Base-by-base conservation (phyloP, 441 rosid species). In the Populus hybrid region DNA sequence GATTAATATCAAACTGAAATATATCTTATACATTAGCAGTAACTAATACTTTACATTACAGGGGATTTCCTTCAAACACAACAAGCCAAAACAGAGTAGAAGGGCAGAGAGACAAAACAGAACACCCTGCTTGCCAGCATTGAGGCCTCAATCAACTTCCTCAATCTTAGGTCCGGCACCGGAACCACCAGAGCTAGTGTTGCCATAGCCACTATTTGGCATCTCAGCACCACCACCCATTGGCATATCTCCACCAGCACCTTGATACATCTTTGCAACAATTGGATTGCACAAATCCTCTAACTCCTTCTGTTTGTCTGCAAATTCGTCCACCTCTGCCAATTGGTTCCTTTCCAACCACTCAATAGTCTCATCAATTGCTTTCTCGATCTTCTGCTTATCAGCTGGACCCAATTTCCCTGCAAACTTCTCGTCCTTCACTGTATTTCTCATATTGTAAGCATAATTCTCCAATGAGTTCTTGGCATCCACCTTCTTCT, bases 141-240 rank as follows among this genome's bases (percentile, higher is more conserved):
- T n/a, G 14, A 36, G 10, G 20, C 31, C 29, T 78, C 71, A 88
- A 72, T 88, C 92, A 10, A 90, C 92, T 45, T 89, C 92, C 78
- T 90, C 90, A 35, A 89, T 88, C 81, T 88, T 88, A 1, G 91
- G 94, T 11, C 92, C 92, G 7, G 88, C 86, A 23, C 88, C 87
- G 33, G 84, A 26, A 7, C 78, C 74, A 12, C 53, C 78, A 9
- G 76, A 69, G 6, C 80, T 79, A 16, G 82, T 75, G 9, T 67
- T 66, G 66, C 85, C 83, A 24, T 29, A 29, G 9, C 87, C 80
- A 42, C 83, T 79, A 8, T 77, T 77, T 2, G 83, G 86, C 64
- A 68, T 68, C 23, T 20, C 63, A 3, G 76, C 77, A 9, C 26
- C 82, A 31, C 82, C 85, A 18, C 79, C 86, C 20, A 68, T 78